Conservation (phyloP, 306 rosid species). For the Cucumis hystrix region DNA sequence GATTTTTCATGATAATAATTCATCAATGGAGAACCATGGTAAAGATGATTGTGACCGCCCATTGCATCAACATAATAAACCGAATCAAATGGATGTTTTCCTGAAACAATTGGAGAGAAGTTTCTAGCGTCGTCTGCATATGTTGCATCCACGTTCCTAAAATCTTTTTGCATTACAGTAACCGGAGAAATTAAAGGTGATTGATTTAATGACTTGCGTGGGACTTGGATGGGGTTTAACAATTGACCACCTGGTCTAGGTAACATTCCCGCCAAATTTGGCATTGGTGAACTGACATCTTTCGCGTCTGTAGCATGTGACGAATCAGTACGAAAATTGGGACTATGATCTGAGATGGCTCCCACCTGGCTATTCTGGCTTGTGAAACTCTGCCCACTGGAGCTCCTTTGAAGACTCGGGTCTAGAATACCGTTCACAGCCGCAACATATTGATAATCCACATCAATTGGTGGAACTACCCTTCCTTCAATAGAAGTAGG, state of each 20-base stretch:
- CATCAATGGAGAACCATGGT: slow-evolving; percentile 30
- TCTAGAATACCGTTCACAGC: slow-evolving; percentile 73
- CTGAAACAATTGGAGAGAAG: slow-evolving; percentile 26
- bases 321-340: slow-evolving; percentile 34
- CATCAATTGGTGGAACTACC: slow-evolving; percentile 33
- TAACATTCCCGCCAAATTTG: slow-evolving; percentile 24
- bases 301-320: slow-evolving; percentile 32
- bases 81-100: slow-evolving; percentile 27
- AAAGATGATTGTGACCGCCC: slow-evolving; percentile 22
- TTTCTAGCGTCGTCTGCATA: slow-evolving; percentile 24
- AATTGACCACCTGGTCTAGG: slow-evolving; percentile 37
- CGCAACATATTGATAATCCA: slow-evolving; percentile 55
- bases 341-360: slow-evolving; percentile 43
- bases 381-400: slow-evolving; percentile 37
- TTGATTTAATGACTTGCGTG: slow-evolving; percentile 31
- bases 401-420: slow-evolving; percentile 38
- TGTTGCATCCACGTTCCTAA: slow-evolving; percentile 26
- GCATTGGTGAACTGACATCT: slow-evolving; percentile 31
- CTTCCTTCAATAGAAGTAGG: slow-evolving; percentile 43
- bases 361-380: slow-evolving; percentile 51
- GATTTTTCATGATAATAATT: slow-evolving; percentile 32
- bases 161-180: slow-evolving; percentile 31
- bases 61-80: slow-evolving; percentile 36
- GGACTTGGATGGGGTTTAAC: slow-evolving; percentile 26
- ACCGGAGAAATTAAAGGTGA: slow-evolving; percentile 31